Conservation (phyloP, 768 basidiomycete genomes). For the Gloeophyllum trabeum region DNA sequence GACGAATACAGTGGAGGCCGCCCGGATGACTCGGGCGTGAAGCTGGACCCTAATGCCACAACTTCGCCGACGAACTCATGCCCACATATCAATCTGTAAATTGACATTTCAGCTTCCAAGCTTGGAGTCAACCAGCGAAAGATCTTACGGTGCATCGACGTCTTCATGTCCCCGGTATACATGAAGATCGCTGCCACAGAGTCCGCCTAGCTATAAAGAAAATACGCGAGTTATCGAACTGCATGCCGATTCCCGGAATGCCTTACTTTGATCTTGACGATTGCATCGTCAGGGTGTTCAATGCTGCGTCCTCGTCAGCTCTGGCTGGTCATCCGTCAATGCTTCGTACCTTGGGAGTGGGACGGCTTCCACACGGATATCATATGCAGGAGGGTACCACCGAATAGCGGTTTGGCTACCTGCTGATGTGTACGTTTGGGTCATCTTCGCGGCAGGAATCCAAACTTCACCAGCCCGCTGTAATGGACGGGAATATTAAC, state of each 20-base stretch:
- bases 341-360: conserved; percentile 34
- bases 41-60: conserved; percentile 52
- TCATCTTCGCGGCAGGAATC: too few relatives aligned
- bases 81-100: conserved; percentile 47
- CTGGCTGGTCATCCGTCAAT: neutral
- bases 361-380: conserved; percentile 58
- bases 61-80: conserved; percentile 76
- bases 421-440: too few relatives aligned
- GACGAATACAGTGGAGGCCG: conserved; percentile 54
- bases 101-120: conserved; percentile 1
- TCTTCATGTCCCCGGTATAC: conserved; percentile 56
- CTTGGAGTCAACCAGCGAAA: conserved; percentile 1
- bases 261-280: conserved; percentile 60
- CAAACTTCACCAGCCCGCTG: too few relatives aligned
- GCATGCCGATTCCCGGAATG: neutral
- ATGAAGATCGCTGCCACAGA: conserved; percentile 71
- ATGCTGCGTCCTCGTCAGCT: conserved; percentile 29
- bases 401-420: too few relatives aligned
- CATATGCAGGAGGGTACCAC: conserved; percentile 58
- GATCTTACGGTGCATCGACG: conserved; percentile 37
- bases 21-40: conserved; percentile 26
- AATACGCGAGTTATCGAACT: neutral
- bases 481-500: too few relatives aligned
- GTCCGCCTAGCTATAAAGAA: conserved; percentile 41
- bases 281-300: conserved; percentile 64